Percentiles rank a stretch among this genome's conserved stretches.
Conservation (phyloP, 2,329 filamentous ascomycete genomes). For the Colletotrichum lini region DNA sequence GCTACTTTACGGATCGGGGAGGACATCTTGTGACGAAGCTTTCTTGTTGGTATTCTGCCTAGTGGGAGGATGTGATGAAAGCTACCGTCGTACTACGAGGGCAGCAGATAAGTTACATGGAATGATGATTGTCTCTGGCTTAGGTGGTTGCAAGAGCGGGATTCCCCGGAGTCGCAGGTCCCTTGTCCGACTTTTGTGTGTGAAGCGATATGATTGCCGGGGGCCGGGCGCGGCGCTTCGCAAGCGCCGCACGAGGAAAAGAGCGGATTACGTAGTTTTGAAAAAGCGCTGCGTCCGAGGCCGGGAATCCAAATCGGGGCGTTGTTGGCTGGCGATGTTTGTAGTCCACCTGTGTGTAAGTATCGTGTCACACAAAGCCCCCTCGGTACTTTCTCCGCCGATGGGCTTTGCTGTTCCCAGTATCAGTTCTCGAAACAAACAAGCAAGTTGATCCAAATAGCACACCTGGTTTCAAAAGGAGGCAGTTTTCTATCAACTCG, state of each 20-base stretch:
- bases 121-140: not conserved
- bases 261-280: too few relatives aligned
- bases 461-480: too few relatives aligned
- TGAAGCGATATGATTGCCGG: not conserved
- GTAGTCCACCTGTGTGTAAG: too few relatives aligned
- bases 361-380: too few relatives aligned
- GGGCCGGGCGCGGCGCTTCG: not conserved
- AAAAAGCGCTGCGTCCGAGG: not conserved
- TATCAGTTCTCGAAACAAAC: too few relatives aligned
- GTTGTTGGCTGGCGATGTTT: not conserved
- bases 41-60: not conserved
- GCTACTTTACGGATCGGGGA: constrained; percentile 16
- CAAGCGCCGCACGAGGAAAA: not conserved
- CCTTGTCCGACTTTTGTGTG: not conserved
- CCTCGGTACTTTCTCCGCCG: too few relatives aligned
- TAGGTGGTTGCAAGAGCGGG: not conserved
- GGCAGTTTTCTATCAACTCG: too few relatives aligned
- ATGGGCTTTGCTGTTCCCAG: too few relatives aligned
- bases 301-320: not conserved
- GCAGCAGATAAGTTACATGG: not conserved
- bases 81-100: too few relatives aligned
- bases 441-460: too few relatives aligned
- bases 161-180: not conserved
- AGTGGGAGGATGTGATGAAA: not conserved
- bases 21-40: not conserved